Evolutionary conservation across 495 filamentous ascomycete species (phyloP).

Genomic region (Evansstolkia leycettana): DNA sequence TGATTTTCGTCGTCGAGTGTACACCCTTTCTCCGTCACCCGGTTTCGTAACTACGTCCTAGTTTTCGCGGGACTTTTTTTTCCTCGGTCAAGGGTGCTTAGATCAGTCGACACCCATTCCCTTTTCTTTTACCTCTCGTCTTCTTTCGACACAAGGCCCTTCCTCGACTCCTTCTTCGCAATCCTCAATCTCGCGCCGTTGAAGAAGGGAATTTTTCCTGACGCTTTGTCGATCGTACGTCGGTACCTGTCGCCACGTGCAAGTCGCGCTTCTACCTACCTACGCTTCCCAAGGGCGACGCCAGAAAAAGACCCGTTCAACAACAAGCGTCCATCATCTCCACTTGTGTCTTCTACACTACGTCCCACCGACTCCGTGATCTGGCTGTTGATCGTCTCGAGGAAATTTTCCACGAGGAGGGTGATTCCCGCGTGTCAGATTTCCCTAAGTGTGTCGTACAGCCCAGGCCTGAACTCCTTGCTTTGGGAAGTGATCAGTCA

Average conservation of each 20-base stretch:
- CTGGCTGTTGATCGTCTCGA: slow-evolving; percentile 6
- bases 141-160: slow-evolving; percentile 6
- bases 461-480: too few relatives aligned
- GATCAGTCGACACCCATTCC: slow-evolving; percentile 9
- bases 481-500: slow-evolving; percentile 1
- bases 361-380: not conserved
- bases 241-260: slow-evolving; percentile 12
- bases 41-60: slow-evolving; percentile 3
- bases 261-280: slow-evolving; percentile 11
- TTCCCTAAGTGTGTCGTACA: too few relatives aligned
- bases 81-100: slow-evolving; percentile 7
- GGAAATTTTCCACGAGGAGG: not conserved
- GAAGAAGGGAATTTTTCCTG: not conserved
- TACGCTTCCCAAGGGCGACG: slow-evolving; percentile 12
- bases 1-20: not conserved
- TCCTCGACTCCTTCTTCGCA: slow-evolving; percentile 8
- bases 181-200: slow-evolving; percentile 2
- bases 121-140: slow-evolving; percentile 5
- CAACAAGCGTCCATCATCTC: slow-evolving; percentile 2
- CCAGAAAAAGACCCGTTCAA: too few relatives aligned
- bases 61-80: slow-evolving; percentile 10
- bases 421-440: too few relatives aligned
- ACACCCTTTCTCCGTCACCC: too few relatives aligned
- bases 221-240: not conserved
- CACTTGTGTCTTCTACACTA: too few relatives aligned